phyloP scores from a whole-genome alignment of 2,329 filamentous ascomycete genomes.

The Penicillium nordicum region DNA sequence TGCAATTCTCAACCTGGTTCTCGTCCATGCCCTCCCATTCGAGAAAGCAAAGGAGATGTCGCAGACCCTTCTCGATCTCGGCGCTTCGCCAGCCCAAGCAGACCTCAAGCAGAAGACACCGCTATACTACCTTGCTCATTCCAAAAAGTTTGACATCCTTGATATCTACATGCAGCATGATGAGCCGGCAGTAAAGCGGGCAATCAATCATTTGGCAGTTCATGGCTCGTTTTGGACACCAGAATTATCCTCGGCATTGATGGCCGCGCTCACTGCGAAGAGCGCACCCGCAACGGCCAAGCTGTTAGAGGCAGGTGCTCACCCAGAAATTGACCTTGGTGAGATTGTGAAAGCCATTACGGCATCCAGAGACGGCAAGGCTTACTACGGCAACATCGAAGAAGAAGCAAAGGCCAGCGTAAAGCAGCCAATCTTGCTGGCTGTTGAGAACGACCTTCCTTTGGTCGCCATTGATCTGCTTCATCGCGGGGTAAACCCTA shows the following conservation, averaged over 20 bases:
- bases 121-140: constrained; percentile 62
- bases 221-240: constrained; percentile 31
- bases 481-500: constrained; percentile 62
- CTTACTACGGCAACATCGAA: constrained; percentile 46
- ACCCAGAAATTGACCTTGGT: constrained; percentile 57
- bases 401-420: constrained; percentile 46
- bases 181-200: constrained; percentile 57
- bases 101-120: constrained; percentile 63
- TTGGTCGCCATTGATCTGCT: constrained; percentile 59
- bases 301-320: constrained; percentile 63
- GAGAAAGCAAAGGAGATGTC: constrained; percentile 65
- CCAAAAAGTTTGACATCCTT: constrained; percentile 46
- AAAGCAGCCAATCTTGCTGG: constrained; percentile 65
- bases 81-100: constrained; percentile 70
- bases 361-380: neutral
- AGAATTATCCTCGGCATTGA: constrained; percentile 50
- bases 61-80: constrained; percentile 62
- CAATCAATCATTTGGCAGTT: constrained; percentile 65
- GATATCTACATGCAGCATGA: constrained; percentile 53
- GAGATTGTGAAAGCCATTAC: constrained; percentile 34
- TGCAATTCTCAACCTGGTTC: constrained; percentile 66
- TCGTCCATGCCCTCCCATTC: constrained; percentile 63
- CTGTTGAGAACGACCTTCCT: constrained; percentile 52
- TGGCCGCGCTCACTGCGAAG: constrained; percentile 55
- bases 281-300: constrained; percentile 52